Percentiles rank a stretch among this genome's conserved stretches.
These are phyloP conservation scores for Aureobasidium melanogenum DNA, from an alignment of 2,329 filamentous ascomycete species.

Conservation along the genomic window DNA sequence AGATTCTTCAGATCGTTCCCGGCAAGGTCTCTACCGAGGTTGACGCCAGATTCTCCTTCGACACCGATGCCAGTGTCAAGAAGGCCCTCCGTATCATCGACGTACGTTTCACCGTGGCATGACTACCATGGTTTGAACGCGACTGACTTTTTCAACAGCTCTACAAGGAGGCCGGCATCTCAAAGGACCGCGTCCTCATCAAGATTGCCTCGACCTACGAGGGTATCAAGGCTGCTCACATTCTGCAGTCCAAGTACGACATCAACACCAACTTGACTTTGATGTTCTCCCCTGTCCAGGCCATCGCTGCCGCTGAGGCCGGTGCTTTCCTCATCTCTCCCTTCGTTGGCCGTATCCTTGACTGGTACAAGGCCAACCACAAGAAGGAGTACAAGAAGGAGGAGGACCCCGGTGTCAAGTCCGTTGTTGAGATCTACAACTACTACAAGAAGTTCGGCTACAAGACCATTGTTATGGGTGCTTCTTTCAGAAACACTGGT, in stretches of 20 bases:
- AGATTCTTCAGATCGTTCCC: constrained; percentile 94
- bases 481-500: constrained; percentile 90
- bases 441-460: constrained; percentile 99
- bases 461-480: constrained; percentile 99
- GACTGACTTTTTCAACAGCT: constrained; percentile 50
- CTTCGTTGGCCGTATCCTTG: constrained; percentile 97
- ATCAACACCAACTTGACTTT: constrained; percentile 99
- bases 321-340: constrained; percentile 96
- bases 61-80: constrained; percentile 80
- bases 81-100: constrained; percentile 98
- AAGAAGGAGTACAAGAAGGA: constrained; percentile 87
- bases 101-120: constrained; percentile 43
- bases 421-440: constrained; percentile 91
- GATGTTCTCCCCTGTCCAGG: constrained; percentile 94
- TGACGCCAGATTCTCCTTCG: constrained; percentile 91
- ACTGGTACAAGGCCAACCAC: constrained; percentile 96
- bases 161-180: constrained; percentile 84
- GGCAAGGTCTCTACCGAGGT: constrained; percentile 99
- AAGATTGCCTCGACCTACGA: constrained; percentile 99
- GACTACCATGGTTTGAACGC: background rate
- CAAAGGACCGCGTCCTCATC: constrained; percentile 92
- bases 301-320: constrained; percentile 92
- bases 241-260: constrained; percentile 88
- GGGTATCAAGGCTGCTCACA: constrained; percentile 97
- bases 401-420: constrained; percentile 94